Evolutionary conservation across 176 grass and related monocot genomes (phyloP).

Genomic region (Saccharum spontaneum): DNA sequence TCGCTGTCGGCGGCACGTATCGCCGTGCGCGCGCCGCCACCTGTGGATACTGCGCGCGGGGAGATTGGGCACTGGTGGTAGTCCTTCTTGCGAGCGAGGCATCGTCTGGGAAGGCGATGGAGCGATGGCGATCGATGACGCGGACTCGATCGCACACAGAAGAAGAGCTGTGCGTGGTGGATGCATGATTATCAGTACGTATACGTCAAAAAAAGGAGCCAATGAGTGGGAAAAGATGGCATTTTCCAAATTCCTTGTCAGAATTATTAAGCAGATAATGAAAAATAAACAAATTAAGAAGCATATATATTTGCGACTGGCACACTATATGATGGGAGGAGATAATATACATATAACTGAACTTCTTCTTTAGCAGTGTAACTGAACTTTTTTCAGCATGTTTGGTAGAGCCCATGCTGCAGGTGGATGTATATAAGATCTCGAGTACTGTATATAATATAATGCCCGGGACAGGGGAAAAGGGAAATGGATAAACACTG

Average conservation of each 20-base stretch:
- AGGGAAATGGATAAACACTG: slow-evolving; percentile 25
- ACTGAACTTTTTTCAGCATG: slow-evolving; percentile 24
- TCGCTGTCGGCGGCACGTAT: slow-evolving; percentile 32
- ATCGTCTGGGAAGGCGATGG: neutral
- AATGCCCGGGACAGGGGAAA: slow-evolving; percentile 5
- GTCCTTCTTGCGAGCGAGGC: slow-evolving; percentile 1
- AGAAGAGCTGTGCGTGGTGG: neutral
- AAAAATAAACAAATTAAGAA: slow-evolving; percentile 1
- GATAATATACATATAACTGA: neutral
- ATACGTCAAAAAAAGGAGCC: too few species aligned
- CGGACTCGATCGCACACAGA: neutral
- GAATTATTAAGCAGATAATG: neutral
- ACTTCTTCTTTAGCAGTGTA: neutral
- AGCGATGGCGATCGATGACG: slow-evolving; percentile 5
- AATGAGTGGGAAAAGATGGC: neutral
- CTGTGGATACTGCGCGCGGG: neutral
- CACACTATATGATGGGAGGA: neutral
- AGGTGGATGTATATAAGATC: neutral
- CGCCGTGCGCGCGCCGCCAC: slow-evolving; percentile 31
- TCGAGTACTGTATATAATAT: neutral
- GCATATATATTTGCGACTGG: neutral
- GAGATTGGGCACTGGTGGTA: neutral
- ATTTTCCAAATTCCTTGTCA: neutral
- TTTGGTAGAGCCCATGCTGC: slow-evolving; percentile 33
- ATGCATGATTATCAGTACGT: too few species aligned